Percentiles rank a stretch among this genome's conserved stretches.
phyloP scores from a whole-genome alignment of 345 rosid genomes.

The Populus nigra region DNA sequence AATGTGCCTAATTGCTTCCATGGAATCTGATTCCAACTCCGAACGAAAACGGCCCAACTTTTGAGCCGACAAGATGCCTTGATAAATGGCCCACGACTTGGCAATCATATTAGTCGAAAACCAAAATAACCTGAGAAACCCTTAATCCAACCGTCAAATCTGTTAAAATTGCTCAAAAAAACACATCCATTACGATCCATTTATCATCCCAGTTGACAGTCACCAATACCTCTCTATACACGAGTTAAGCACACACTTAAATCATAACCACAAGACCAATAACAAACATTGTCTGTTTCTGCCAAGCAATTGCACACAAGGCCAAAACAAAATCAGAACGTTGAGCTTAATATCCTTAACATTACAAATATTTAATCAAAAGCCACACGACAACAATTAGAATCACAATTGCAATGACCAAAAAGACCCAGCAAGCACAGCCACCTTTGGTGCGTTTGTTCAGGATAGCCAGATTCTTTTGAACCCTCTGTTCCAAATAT shows the following conservation, averaged over 20 bases:
- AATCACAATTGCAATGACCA: conserved; percentile 69
- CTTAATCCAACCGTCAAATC: neutral
- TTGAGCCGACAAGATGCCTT: neutral
- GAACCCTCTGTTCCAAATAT: conserved; percentile 66
- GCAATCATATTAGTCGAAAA: neutral
- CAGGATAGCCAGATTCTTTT: conserved; percentile 82
- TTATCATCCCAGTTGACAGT: neutral
- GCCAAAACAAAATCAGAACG: neutral
- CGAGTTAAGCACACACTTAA: neutral
- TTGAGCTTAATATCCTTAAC: neutral
- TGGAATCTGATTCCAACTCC: neutral
- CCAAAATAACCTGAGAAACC: neutral
- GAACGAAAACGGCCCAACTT: neutral
- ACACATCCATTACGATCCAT: neutral
- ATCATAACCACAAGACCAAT: neutral
- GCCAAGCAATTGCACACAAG: neutral
- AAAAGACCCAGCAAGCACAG: conserved; percentile 71
- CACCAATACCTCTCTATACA: neutral
- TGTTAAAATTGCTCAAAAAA: neutral
- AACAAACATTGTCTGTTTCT: neutral
- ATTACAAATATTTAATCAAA: conserved; percentile 73
- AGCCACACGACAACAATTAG: conserved; percentile 64
- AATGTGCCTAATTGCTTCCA: neutral
- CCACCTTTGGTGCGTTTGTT: conserved; percentile 90
- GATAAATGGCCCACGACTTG: neutral